Conservation (phyloP, 495 filamentous ascomycete genomes). For the Annulohypoxylon nitens region DNA sequence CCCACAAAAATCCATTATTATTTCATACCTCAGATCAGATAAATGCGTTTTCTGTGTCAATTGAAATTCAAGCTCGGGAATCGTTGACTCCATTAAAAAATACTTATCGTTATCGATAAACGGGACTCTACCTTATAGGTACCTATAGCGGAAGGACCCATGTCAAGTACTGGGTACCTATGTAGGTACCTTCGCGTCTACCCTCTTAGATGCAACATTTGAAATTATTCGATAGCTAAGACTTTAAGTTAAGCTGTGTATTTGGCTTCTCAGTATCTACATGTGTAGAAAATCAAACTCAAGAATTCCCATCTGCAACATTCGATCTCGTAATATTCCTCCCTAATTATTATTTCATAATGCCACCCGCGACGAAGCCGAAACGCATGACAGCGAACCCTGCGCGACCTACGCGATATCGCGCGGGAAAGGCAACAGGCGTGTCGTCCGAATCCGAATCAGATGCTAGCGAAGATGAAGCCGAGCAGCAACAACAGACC, state of each 20-base stretch:
- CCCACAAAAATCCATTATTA: background rate
- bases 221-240: background rate
- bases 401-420: slow-evolving; percentile 81
- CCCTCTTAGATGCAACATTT: background rate
- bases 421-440: slow-evolving; percentile 83
- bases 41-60: background rate
- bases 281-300: background rate
- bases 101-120: slow-evolving; percentile 24
- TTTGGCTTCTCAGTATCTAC: background rate
- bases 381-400: slow-evolving; percentile 98
- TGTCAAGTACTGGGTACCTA: background rate
- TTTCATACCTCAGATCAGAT: background rate
- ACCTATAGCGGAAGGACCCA: background rate
- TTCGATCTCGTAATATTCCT: background rate
- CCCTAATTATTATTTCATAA: slow-evolving; percentile 1
- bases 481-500: slow-evolving; percentile 47
- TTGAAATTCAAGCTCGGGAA: background rate
- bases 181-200: background rate
- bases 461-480: slow-evolving; percentile 68
- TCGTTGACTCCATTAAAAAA: slow-evolving; percentile 5
- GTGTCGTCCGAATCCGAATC: slow-evolving; percentile 74
- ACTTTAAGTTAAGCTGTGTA: background rate
- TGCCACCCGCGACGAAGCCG: slow-evolving; percentile 73
- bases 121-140: background rate
- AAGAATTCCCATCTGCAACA: slow-evolving; percentile 3